Conservation (phyloP, 2,329 filamentous ascomycete genomes). For the Arthrobotrys conoides region DNA sequence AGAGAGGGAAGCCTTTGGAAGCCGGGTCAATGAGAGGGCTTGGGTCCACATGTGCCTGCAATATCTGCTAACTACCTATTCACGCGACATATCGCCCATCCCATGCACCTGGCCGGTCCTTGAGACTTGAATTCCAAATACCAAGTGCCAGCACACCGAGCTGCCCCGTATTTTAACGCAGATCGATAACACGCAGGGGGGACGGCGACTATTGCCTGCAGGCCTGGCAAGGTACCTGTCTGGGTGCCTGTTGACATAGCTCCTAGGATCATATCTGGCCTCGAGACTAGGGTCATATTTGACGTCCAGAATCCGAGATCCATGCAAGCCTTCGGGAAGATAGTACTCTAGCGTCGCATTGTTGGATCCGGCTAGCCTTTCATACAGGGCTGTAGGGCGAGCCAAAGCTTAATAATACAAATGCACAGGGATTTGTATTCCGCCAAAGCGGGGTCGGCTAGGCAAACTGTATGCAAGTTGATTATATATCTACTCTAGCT, state of each 20-base stretch:
- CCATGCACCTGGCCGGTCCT: not conserved
- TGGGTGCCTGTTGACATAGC: not conserved
- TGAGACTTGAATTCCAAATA: constrained; percentile 11
- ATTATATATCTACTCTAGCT: constrained; percentile 4
- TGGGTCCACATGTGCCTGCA: too few relatives aligned
- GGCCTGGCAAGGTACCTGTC: not conserved
- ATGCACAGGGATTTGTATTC: not conserved
- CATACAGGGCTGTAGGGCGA: constrained; percentile 26
- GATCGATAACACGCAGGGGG: not conserved
- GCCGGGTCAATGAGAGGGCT: not conserved
- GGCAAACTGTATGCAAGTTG: constrained; percentile 26
- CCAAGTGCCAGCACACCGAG: not conserved
- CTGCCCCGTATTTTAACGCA: not conserved
- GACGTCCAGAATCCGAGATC: not conserved
- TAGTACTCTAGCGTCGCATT: not conserved
- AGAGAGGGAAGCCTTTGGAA: not conserved
- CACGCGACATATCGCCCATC: too few relatives aligned
- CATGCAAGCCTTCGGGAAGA: not conserved
- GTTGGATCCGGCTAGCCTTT: constrained; percentile 4
- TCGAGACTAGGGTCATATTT: not conserved
- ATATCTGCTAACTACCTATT: not conserved
- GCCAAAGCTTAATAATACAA: constrained; percentile 19
- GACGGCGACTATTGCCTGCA: constrained; percentile 19
- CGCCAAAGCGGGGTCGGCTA: constrained; percentile 1
- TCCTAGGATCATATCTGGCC: too few relatives aligned